Evolutionary conservation across 495 filamentous ascomycete genomes (phyloP), one percentile per base, ranked within the genome.

Genomic region (Pyrenopolyporus hunteri): DNA sequence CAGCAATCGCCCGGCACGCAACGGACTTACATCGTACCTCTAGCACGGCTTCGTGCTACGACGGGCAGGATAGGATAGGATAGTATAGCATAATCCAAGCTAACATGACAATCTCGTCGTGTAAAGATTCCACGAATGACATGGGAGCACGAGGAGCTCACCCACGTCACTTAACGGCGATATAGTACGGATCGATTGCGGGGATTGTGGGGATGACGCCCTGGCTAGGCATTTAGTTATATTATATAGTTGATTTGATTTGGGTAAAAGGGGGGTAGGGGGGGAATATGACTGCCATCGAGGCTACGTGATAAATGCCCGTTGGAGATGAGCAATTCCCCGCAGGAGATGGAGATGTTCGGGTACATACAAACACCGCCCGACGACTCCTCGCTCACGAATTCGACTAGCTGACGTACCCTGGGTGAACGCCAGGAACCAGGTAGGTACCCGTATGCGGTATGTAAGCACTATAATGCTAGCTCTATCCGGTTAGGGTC

Each of bases 101-200:
- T 26, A n/a, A 44, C 14, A 31, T 33, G 13, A 19, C 6, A 40
- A 59, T 55, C 43, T 49, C 56, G 22, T 47, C 37, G 45, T 33
- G 14, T 17, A 14, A 31, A 64, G 55, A 59, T 59, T 65, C 62
- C 62, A 65, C 62, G 62, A 65, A 65, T 65, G 54, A 42, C 17
- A 23, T 28, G 23, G 37, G 8, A 0, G 50, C 31, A 1, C 13
- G 25, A 36, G 4, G 17, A 33, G 17, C 32, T 51, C 13, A 51
- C 31, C 55, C 56, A 56, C 39, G 50, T 50, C 19, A 23, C 33
- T 59, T 58, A 59, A 39, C 11, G 25, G 26, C 23, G 33, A 17
- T 52, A 8, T 22, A 26, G n/a, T 54, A 55, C 56, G 14, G 29
- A 19, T 37, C 19, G 4, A 26, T 36, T 60, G 57, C 33, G 56